phyloP scores from a whole-genome alignment of 371 early-diverging fungal species.

The Mortierella sp. region DNA sequence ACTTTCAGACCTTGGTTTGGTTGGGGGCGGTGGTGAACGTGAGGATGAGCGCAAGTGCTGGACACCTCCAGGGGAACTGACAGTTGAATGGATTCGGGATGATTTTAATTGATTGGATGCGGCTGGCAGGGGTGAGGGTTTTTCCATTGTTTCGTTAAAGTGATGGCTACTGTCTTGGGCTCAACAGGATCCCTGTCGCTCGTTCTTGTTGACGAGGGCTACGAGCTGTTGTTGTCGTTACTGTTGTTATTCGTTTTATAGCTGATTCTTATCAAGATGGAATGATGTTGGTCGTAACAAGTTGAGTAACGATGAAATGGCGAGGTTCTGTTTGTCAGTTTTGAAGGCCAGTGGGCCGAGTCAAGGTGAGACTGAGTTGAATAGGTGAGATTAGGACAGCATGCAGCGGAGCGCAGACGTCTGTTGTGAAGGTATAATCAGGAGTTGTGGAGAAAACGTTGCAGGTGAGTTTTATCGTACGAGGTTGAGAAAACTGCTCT shows the following conservation, averaged over 20 bases:
- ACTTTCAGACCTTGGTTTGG: slow-evolving; percentile 53
- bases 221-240: neutral
- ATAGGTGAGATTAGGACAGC: neutral
- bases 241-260: neutral
- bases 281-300: neutral
- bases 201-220: neutral
- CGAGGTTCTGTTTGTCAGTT: neutral
- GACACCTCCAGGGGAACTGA: slow-evolving; percentile 54
- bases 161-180: neutral
- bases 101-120: slow-evolving; percentile 48
- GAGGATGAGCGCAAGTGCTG: slow-evolving; percentile 46
- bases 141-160: slow-evolving; percentile 35
- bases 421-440: neutral
- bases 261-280: slow-evolving; percentile 29
- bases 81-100: slow-evolving; percentile 49
- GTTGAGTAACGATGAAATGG: neutral
- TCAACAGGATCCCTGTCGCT: slow-evolving; percentile 2
- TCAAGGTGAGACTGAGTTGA: neutral
- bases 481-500: no score
- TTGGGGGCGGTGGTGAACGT: slow-evolving; percentile 46
- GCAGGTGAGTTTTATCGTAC: no score
- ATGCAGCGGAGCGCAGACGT: neutral
- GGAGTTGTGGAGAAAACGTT: neutral
- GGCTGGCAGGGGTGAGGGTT: slow-evolving; percentile 45
- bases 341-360: neutral